These are phyloP conservation scores for Kwoniella shivajii DNA, from an alignment of 1,284 basidiomycete species.

Conservation along the genomic window DNA sequence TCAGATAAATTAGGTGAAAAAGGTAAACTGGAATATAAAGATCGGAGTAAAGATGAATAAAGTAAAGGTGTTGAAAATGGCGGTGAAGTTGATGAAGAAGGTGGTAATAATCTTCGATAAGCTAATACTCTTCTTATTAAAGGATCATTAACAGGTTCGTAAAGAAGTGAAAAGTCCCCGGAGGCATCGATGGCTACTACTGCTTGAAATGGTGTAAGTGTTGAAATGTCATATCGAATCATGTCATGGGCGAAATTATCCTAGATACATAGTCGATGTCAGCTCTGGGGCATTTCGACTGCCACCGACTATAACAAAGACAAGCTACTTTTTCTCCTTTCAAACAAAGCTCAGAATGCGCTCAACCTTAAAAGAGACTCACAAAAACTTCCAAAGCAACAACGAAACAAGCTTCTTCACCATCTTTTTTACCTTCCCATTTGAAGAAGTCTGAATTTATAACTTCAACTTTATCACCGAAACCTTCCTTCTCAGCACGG, in stretches of 20 bases:
- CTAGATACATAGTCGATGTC: constrained; percentile 52
- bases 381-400: constrained; percentile 94
- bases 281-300: no score
- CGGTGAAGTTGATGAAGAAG: constrained; percentile 53
- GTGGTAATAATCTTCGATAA: constrained; percentile 66
- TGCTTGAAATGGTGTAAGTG: constrained; percentile 79
- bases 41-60: constrained; percentile 59
- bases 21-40: constrained; percentile 69
- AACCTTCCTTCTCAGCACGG: constrained; percentile 59
- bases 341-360: no score
- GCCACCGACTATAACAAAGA: no score
- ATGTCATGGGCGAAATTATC: constrained; percentile 98
- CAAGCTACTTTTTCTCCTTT: no score
- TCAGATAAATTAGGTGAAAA: constrained; percentile 87
- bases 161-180: constrained; percentile 85
- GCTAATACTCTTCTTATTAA: constrained; percentile 66
- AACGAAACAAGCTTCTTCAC: constrained; percentile 83
- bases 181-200: constrained; percentile 76
- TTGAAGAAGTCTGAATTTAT: constrained; percentile 83
- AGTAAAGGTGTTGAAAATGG: constrained; percentile 36
- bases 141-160: constrained; percentile 81
- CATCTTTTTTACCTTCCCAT: constrained; percentile 66
- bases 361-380: constrained; percentile 56
- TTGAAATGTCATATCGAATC: constrained; percentile 80
- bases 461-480: constrained; percentile 69